Evolutionary conservation across 2,329 filamentous ascomycete genomes (phyloP).

Genomic region (Tolypocladium paradoxum): DNA sequence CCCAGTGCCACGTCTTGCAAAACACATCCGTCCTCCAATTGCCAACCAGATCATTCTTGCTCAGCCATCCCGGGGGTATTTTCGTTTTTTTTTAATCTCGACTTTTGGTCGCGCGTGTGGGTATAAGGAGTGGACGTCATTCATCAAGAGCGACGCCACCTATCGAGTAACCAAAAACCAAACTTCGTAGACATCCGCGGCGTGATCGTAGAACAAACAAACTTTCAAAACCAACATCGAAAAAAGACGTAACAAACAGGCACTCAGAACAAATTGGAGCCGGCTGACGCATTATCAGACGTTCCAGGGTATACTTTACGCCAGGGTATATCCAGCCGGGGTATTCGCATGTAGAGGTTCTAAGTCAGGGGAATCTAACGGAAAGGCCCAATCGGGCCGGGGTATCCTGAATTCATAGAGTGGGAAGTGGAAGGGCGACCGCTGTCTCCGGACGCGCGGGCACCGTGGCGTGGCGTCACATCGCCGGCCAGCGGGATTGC

Average conservation of each 20-base stretch:
- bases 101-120: slow-evolving; percentile 20
- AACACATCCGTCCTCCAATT: background rate
- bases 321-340: slow-evolving; percentile 57
- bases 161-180: slow-evolving; percentile 7
- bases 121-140: slow-evolving; percentile 24
- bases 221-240: slow-evolving; percentile 8
- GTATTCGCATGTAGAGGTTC: slow-evolving; percentile 43
- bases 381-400: slow-evolving; percentile 81
- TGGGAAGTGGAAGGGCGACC: slow-evolving; percentile 89
- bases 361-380: slow-evolving; percentile 55
- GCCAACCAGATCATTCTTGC: slow-evolving; percentile 12
- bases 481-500: slow-evolving; percentile 64
- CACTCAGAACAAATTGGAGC: slow-evolving; percentile 7
- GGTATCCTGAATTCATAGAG: slow-evolving; percentile 94
- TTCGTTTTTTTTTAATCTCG: slow-evolving; percentile 18
- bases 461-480: slow-evolving; percentile 70
- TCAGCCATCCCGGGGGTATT: slow-evolving; percentile 21
- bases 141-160: slow-evolving; percentile 20
- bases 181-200: slow-evolving; percentile 5
- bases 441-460: slow-evolving; percentile 80
- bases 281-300: slow-evolving; percentile 10
- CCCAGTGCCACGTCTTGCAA: background rate
- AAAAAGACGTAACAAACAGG: slow-evolving; percentile 9
- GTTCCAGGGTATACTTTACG: slow-evolving; percentile 44
- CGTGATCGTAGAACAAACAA: slow-evolving; percentile 5